Evolutionary conservation across 768 basidiomycete species (phyloP), one percentile per base, ranked within the genome.

Genomic region (Lepiota brunneoincarnata): DNA sequence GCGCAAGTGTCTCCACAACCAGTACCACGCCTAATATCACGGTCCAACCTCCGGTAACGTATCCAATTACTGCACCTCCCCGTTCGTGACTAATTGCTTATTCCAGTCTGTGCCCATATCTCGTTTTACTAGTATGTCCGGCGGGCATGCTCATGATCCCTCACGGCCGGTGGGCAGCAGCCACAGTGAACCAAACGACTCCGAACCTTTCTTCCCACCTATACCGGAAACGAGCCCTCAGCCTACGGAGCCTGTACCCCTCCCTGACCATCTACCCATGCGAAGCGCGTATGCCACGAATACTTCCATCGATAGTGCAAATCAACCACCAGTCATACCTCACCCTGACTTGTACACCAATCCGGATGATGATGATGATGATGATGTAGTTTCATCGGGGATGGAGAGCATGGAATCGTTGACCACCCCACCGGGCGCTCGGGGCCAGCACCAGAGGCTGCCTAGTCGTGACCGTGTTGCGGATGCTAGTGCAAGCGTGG

Each of bases 1-100:
- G 38, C 34, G 54, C 48, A 31, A 67, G 61, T 23, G 37, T 35
- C 12, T 57, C 61, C n/a, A 62, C 64, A n/a, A 50, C 56, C n/a
- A 65, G 63, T 38, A 62, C 63, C 28, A 59, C 66, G 15, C 69
- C 67, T 0, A 64, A 63, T 17, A 73, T 75, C 50, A 67, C 53
- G 18, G 60, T 76, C 18, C 67, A 71, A 54, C 68, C 74, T 40
- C 74, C 74, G 14, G 75, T 77, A 61, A 54, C 64, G 39, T 24
- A 18, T 26, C 36, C 42, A 31, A 31, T 31, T 31, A 31, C 31
- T 9, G 11, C 11, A 31, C 7, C 31, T 31, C 31, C 11, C 2
- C 31, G 11, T 31, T 31, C 4, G n/a, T n/a, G 7, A 31, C 31
- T 31, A 9, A 31, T 9, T 31, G 11, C 7, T 2, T 9, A 31